A percentile compares a stretch with the other conserved stretches of the same genome.
These are phyloP conservation scores for Dryas octopetala DNA, from an alignment of 306 rosid species.

Conservation along the genomic window DNA sequence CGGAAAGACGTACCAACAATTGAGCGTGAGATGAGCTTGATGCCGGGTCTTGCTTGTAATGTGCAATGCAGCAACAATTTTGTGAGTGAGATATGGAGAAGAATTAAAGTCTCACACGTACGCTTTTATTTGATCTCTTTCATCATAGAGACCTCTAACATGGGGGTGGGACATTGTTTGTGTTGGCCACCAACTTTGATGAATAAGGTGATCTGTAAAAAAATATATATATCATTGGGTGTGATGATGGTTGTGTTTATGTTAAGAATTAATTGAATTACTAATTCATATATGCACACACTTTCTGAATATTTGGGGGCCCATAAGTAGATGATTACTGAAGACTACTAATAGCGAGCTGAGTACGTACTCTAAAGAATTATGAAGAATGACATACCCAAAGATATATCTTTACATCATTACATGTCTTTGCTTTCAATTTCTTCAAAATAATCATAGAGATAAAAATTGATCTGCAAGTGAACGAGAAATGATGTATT, in stretches of 20 bases:
- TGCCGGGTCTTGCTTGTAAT: background rate
- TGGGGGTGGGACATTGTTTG: no score
- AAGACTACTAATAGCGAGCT: background rate
- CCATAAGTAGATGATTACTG: slow-evolving; percentile 3
- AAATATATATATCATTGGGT: background rate
- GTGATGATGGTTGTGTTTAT: background rate
- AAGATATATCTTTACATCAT: background rate
- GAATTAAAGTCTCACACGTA: background rate
- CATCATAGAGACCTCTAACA: background rate
- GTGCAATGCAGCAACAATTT: background rate
- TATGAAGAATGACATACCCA: background rate
- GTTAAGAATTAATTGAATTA: background rate
- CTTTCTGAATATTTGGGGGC: background rate
- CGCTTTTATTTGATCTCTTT: background rate
- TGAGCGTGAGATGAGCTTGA: slow-evolving; percentile 10
- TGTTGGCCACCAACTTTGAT: slow-evolving; percentile 11
- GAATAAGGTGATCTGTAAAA: background rate
- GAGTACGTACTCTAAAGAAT: background rate
- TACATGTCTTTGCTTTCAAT: slow-evolving; percentile 19
- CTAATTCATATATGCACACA: background rate
- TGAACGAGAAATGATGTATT: slow-evolving; percentile 2
- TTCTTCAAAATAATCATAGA: slow-evolving; percentile 15
- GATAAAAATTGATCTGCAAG: background rate
- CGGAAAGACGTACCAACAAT: background rate
- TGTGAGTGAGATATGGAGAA: slow-evolving; percentile 1